These are phyloP conservation scores for Cercophora newfieldiana DNA, from an alignment of 495 filamentous ascomycete genomes.

Conservation along the genomic window DNA sequence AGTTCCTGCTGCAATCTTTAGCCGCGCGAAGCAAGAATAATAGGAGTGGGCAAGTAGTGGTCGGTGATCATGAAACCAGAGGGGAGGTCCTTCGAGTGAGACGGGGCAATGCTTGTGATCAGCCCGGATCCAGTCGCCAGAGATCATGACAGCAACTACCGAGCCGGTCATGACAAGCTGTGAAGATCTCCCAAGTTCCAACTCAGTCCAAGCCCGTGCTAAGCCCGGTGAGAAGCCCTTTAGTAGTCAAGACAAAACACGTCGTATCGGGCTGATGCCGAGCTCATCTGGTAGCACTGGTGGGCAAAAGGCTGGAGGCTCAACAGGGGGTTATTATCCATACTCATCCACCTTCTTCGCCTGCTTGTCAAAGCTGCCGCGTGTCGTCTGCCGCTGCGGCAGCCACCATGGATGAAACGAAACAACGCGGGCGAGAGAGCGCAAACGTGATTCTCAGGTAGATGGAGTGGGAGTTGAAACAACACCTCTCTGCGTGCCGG, in stretches of 20 bases:
- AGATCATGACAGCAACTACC: background rate
- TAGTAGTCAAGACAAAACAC: background rate
- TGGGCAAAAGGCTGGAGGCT: slow-evolving; percentile 3
- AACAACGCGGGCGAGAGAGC: background rate
- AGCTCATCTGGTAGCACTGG: background rate
- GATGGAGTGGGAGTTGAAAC: slow-evolving; percentile 14
- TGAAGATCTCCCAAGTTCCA: background rate
- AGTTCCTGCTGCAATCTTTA: background rate
- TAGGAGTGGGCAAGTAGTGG: background rate
- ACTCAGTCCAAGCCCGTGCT: background rate
- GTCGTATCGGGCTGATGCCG: background rate
- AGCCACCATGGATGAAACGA: slow-evolving; percentile 17
- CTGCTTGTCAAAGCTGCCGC: background rate
- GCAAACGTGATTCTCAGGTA: slow-evolving; percentile 12
- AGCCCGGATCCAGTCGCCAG: too few species aligned
- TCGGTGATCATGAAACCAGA: too few species aligned
- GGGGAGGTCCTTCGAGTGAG: too few species aligned
- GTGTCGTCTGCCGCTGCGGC: background rate
- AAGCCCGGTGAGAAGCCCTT: background rate
- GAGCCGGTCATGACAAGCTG: background rate
- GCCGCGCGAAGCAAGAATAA: slow-evolving; percentile 1
- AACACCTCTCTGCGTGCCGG: background rate
- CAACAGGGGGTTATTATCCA: slow-evolving; percentile 4
- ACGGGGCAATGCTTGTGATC: too few species aligned
- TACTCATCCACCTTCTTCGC: background rate